Conservation (phyloP, 2,329 filamentous ascomycete genomes). For the Juglanconis sp. region DNA sequence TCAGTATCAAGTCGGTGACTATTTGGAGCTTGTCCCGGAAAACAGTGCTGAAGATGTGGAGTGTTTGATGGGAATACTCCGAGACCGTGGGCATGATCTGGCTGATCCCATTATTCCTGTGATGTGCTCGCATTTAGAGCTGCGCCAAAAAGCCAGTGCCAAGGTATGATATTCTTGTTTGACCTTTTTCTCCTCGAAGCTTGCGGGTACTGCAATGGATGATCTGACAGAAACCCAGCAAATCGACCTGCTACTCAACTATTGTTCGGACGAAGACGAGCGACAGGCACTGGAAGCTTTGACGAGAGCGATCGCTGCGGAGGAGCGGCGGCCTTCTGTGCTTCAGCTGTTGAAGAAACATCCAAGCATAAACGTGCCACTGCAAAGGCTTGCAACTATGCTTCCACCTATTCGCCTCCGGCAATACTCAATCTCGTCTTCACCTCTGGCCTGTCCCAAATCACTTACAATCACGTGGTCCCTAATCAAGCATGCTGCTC, state of each 20-base stretch:
- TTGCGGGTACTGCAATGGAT: background rate
- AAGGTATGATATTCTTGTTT: background rate
- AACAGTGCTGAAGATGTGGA: background rate
- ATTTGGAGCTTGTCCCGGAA: background rate
- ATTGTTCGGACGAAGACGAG: background rate
- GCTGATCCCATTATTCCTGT: background rate
- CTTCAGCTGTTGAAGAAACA: slow-evolving; percentile 55
- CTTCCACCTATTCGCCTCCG: slow-evolving; percentile 56
- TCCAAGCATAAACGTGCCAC: slow-evolving; percentile 43
- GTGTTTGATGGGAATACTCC: background rate
- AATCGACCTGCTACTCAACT: background rate
- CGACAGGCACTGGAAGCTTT: background rate
- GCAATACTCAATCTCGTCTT: slow-evolving; percentile 58
- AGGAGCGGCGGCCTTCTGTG: slow-evolving; percentile 44
- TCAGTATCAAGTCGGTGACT: background rate
- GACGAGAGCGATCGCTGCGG: background rate
- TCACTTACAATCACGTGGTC: slow-evolving; percentile 42
- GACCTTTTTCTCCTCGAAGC: background rate
- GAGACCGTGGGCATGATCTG: background rate
- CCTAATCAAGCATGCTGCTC: background rate
- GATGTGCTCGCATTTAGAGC: background rate
- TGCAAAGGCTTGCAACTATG: slow-evolving; percentile 53
- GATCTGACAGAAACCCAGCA: background rate
- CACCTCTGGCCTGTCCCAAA: slow-evolving; percentile 43
- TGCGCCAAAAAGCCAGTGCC: background rate